These are phyloP conservation scores for Xylaria venustula DNA, from an alignment of 495 filamentous ascomycete species.

Conservation along the genomic window DNA sequence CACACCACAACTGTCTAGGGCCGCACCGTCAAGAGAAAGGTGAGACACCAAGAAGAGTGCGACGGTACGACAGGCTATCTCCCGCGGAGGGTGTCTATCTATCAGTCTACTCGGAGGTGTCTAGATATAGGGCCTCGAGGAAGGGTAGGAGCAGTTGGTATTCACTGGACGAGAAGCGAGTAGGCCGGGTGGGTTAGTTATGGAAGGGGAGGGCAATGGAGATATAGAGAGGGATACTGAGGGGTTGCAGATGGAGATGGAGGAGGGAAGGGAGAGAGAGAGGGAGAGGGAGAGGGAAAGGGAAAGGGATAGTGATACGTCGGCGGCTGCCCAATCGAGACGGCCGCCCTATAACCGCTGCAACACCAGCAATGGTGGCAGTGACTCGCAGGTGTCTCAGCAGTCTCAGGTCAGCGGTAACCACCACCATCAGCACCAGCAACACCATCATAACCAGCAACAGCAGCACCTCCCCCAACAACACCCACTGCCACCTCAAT, in stretches of 20 bases:
- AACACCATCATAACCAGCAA: neutral
- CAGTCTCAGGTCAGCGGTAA: constrained; percentile 25
- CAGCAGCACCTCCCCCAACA: neutral
- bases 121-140: neutral
- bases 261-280: constrained; percentile 1
- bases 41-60: neutral
- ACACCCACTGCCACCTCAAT: constrained; percentile 24
- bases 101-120: neutral
- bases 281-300: constrained; percentile 1
- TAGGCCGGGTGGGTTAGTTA: neutral
- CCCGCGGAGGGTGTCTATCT: neutral
- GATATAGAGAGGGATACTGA: neutral
- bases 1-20: neutral
- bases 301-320: constrained; percentile 4
- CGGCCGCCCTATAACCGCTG: constrained; percentile 34
- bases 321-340: constrained; percentile 48
- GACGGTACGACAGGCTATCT: too few species aligned
- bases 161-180: too few species aligned
- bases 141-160: neutral
- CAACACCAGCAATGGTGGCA: constrained; percentile 25
- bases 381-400: constrained; percentile 21
- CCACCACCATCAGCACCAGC: constrained; percentile 4
- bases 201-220: neutral
- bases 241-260: neutral
- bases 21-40: neutral